These are phyloP conservation scores for Alternaria rosae DNA, from an alignment of 2,329 filamentous ascomycete genomes.

Conservation along the genomic window DNA sequence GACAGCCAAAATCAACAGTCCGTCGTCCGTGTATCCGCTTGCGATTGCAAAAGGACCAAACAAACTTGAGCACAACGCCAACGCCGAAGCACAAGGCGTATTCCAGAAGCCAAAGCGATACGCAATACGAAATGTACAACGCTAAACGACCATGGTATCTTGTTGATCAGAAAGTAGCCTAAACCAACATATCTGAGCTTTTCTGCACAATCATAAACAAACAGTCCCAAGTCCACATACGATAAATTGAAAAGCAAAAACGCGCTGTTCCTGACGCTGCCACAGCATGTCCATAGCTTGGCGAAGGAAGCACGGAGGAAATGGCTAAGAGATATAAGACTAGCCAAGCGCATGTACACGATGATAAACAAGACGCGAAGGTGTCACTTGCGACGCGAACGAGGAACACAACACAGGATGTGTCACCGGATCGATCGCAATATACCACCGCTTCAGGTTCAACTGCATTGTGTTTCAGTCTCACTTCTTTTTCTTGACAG, in stretches of 20 bases:
- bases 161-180: too few relatives aligned
- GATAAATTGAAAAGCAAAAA: neutral
- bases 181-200: constrained; percentile 33
- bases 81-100: constrained; percentile 9
- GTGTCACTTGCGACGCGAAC: neutral
- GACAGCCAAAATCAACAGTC: neutral
- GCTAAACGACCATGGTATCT: constrained; percentile 27
- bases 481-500: constrained; percentile 15
- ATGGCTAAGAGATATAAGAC: neutral
- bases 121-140: constrained; percentile 10
- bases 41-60: neutral
- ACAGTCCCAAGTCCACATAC: neutral
- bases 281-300: neutral
- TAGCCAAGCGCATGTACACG: neutral
- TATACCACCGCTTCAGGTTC: neutral
- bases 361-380: neutral
- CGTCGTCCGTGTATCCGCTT: neutral
- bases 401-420: neutral
- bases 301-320: neutral
- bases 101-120: constrained; percentile 10
- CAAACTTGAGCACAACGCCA: constrained; percentile 5
- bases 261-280: neutral
- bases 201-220: constrained; percentile 13
- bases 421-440: neutral
- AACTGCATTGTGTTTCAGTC: neutral